Base-by-base conservation (phyloP, 1,284 basidiomycete species). In the Apiotrichum brassicae region DNA sequence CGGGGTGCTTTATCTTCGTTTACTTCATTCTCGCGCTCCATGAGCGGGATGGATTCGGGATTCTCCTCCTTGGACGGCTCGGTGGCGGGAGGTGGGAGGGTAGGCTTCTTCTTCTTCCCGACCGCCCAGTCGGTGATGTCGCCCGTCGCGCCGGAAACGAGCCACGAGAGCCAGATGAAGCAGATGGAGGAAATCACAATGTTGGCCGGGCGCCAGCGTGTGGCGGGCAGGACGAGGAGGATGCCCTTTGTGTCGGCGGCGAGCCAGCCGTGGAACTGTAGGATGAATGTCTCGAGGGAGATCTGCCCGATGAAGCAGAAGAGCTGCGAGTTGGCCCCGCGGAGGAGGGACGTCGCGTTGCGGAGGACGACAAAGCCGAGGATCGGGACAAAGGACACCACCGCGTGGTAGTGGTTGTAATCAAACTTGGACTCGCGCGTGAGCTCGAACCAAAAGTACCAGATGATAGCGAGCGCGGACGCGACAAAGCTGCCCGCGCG, bases 251-350 rank as follows among this genome's bases (percentile, higher is more conserved):
- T 89, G 65, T 93, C 89, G 5, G 81, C 86, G 0, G 86, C 88
- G 33, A 93, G 78, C 86, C 88, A 92, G 44, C 89, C 77, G 70
- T 93, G 89, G 72, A 85, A 92, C 67, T 93, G 87, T 57, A 91
- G 81, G 64, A 92, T 85, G 68, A 89, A 91, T 0, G 86, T 85
- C 71, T 91, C 87, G 39, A 91, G 77, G 6, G 85, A 87, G 70
- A 85, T 87, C 64, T 78, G 81, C 36, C 89, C 89, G 49, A 92
- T 79, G 69, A 86, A 89, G 34, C 81, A 82, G 72, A 90, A 92
- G 19, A 82, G 73, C 25, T 76, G 76, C 11, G 83, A 86, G 20
- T 81, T 81, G 24, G 77, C 79, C 1, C 85, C 85, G 19, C 89
- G 82, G 43, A 91, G 73, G 37, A 81, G 71, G 3, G 78, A 75